Conservation (phyloP, 2,329 filamentous ascomycete genomes). For the Remersonia thermophila region DNA sequence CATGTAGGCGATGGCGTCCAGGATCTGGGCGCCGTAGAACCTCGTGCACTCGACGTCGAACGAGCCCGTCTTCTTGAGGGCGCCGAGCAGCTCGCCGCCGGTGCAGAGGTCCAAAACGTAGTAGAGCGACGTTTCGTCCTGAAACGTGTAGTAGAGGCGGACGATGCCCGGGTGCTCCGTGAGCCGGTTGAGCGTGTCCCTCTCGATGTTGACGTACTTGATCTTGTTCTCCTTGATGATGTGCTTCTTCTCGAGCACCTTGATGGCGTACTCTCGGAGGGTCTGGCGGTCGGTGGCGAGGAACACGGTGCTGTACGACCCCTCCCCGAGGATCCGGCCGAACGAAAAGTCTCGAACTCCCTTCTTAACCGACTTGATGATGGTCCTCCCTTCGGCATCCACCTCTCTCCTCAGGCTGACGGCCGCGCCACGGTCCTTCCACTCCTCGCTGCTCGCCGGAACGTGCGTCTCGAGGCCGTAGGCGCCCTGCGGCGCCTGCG, state of each 20-base stretch:
- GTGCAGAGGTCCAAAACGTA: slow-evolving; percentile 92
- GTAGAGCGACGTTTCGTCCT: slow-evolving; percentile 90
- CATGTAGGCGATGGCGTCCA: slow-evolving; percentile 97
- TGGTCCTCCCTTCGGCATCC: slow-evolving; percentile 70
- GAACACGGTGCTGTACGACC: slow-evolving; percentile 93
- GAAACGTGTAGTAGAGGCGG: slow-evolving; percentile 95
- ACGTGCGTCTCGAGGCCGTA: slow-evolving; percentile 29
- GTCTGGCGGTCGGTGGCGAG: slow-evolving; percentile 89
- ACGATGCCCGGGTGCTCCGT: slow-evolving; percentile 96
- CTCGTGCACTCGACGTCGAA: slow-evolving; percentile 91
- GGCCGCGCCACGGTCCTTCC: slow-evolving; percentile 91
- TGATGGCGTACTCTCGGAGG: slow-evolving; percentile 92
- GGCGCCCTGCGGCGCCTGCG: slow-evolving; percentile 26
- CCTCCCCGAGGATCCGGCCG: slow-evolving; percentile 80
- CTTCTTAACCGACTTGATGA: slow-evolving; percentile 82
- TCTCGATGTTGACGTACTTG: slow-evolving; percentile 99
- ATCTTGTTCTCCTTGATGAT: slow-evolving; percentile 99
- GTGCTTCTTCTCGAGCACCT: slow-evolving; percentile 94
- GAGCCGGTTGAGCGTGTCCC: slow-evolving; percentile 89
- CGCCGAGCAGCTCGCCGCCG: slow-evolving; percentile 81
- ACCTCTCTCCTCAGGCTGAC: slow-evolving; percentile 70
- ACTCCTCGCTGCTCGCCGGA: slow-evolving; percentile 66
- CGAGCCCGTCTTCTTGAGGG: slow-evolving; percentile 84
- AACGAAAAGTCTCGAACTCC: slow-evolving; percentile 96
- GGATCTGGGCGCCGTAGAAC: slow-evolving; percentile 91